Evolutionary conservation across 345 rosid genomes (phyloP).

Genomic region (Hibiscus trionum): DNA sequence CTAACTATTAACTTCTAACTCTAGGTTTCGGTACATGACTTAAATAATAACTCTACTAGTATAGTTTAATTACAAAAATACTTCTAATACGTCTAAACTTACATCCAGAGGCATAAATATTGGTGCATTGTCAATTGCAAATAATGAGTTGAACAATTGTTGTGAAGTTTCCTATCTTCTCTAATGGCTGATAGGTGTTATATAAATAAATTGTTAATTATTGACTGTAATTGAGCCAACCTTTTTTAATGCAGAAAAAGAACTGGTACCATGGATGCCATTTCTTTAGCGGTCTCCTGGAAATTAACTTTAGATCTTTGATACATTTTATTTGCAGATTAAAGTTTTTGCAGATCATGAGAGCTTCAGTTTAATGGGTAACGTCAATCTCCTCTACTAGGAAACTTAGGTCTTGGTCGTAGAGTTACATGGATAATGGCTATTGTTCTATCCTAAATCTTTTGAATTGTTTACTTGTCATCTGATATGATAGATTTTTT

Average conservation of each 20-base stretch:
- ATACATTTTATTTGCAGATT: conserved; percentile 42
- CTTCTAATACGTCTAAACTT: too few relatives aligned
- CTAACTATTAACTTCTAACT: too few relatives aligned
- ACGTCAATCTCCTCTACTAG: conserved; percentile 5
- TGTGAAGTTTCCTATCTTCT: background rate
- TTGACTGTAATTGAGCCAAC: background rate
- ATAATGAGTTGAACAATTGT: background rate
- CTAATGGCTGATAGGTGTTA: background rate
- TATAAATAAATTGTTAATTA: background rate
- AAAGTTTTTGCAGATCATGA: conserved; percentile 65
- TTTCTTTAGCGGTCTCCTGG: background rate
- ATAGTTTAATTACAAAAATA: too few relatives aligned
- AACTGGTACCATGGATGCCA: conserved; percentile 1
- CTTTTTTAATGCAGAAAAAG: background rate
- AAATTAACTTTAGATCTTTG: conserved; percentile 14
- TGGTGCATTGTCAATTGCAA: background rate
- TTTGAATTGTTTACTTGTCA: conserved; percentile 4
- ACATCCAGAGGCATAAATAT: background rate
- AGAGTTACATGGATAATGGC: background rate
- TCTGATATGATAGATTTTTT: conserved; percentile 12
- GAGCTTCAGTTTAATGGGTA: conserved; percentile 71
- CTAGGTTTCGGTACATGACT: too few relatives aligned
- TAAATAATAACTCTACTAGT: too few relatives aligned
- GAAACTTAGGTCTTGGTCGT: background rate
- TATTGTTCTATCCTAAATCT: background rate